These are phyloP conservation scores for Raphidocelis subcapitata DNA, from an alignment of 139 green algal species.

Conservation along the genomic window DNA sequence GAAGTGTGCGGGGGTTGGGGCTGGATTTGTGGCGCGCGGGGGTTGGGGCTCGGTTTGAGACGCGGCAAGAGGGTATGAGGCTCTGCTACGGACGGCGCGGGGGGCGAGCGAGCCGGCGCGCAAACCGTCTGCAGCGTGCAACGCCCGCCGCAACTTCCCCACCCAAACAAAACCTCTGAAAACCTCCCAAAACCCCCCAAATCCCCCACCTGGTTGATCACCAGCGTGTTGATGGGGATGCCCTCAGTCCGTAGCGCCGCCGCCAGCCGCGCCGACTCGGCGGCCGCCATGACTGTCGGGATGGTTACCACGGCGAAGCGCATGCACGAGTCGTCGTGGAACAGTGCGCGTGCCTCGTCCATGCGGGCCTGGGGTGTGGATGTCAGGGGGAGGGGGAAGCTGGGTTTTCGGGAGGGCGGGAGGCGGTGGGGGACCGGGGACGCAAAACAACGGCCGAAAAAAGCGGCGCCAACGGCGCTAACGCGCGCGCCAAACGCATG, in stretches of 20 bases:
- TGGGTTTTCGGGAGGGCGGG: too few relatives aligned
- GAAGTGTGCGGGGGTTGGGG: too few relatives aligned
- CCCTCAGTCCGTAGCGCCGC: slow-evolving; percentile 63
- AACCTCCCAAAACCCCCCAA: neutral
- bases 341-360: slow-evolving; percentile 85
- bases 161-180: neutral
- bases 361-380: slow-evolving; percentile 71
- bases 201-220: slow-evolving; percentile 89
- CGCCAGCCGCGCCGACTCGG: slow-evolving; percentile 84
- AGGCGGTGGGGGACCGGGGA: neutral
- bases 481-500: neutral
- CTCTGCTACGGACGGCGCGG: neutral
- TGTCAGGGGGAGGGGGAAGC: too few relatives aligned
- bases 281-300: slow-evolving; percentile 94
- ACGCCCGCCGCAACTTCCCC: neutral
- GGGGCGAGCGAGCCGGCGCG: neutral
- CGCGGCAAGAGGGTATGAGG: too few relatives aligned
- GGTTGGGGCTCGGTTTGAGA: too few relatives aligned
- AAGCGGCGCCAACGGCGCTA: neutral
- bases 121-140: neutral
- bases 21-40: too few relatives aligned
- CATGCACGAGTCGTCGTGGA: slow-evolving; percentile 80
- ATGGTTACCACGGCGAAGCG: slow-evolving; percentile 99
- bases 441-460: neutral
- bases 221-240: slow-evolving; percentile 83